Conservation (phyloP, 1,284 basidiomycete species). For the Trichosporon coremiiforme region DNA sequence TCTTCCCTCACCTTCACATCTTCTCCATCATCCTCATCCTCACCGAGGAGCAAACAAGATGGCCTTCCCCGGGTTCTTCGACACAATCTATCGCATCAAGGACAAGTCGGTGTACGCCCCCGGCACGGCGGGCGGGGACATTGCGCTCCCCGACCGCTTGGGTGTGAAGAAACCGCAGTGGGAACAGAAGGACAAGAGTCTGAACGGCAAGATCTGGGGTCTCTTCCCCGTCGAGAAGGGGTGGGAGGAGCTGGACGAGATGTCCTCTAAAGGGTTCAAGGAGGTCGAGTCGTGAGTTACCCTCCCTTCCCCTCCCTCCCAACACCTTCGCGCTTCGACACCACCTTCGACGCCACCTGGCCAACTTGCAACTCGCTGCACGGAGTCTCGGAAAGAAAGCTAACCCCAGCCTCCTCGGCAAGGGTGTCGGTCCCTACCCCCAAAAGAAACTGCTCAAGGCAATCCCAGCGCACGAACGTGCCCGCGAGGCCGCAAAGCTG, state of each 20-base stretch:
- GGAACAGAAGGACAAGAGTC: neutral
- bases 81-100: neutral
- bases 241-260: neutral
- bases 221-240: conserved; percentile 1
- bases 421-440: neutral
- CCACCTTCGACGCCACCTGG: no score
- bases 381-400: neutral
- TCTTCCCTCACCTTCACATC: neutral
- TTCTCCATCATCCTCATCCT: neutral
- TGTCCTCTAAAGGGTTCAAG: neutral
- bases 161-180: neutral
- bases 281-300: neutral
- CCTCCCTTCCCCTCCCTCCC: no score
- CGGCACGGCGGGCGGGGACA: neutral
- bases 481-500: neutral
- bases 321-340: no score
- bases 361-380: no score
- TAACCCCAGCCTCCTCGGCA: neutral
- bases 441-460: neutral
- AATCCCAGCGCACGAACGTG: neutral
- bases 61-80: neutral
- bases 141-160: neutral
- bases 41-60: neutral
- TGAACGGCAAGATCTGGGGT: neutral
- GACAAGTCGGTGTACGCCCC: neutral